Evolutionary conservation across 306 rosid species (phyloP), one percentile per base, ranked within the genome.

Genomic region (Arachis stenosperma): DNA sequence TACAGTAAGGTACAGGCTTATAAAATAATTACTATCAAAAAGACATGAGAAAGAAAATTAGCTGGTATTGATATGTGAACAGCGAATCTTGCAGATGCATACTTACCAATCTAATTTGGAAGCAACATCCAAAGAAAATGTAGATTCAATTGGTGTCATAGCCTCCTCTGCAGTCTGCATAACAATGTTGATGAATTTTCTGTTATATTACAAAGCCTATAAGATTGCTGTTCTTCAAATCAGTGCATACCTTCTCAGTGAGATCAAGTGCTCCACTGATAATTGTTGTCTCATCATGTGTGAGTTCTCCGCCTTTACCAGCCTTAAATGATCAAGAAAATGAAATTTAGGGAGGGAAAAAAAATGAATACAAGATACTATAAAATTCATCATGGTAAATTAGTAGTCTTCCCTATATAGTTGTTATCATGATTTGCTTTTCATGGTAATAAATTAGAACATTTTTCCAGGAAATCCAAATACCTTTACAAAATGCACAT

Each of bases 231-330:
- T 67, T 81, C 17, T 73, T 65, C 30, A 67, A 55, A 62, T 41
- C 5, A 66, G 50, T 42, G 63, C 22, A 50, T 76, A 77, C 98
- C 96, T 94, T 94, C 83, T 84, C 92, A 40, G 97, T 91, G 76
- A 94, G 89, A 81, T 94, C 98, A 12, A 94, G 83, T 8, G 98
- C 98, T 59, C 98, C 98, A 9, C 96, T 93, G 74, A 93, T 93
- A 75, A 93, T 93, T 11, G 92, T 91, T 29, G 98, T 84, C 86
- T 94, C 98, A 67, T 94, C 96, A 14, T 88, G 98, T 44, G 98
- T 91, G 70, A 94, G 97, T 76, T 94, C 98, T 62, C 98, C 98
- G 6, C 98, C 98, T 81, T 88, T 91, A 64, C 98, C 98, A 54
- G 96, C 98, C 98, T 94, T 71, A 53, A 15, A 78, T 53, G 61